phyloP scores from a whole-genome alignment of 2,329 filamentous ascomycete genomes.

The Colletotrichum somersetense region DNA sequence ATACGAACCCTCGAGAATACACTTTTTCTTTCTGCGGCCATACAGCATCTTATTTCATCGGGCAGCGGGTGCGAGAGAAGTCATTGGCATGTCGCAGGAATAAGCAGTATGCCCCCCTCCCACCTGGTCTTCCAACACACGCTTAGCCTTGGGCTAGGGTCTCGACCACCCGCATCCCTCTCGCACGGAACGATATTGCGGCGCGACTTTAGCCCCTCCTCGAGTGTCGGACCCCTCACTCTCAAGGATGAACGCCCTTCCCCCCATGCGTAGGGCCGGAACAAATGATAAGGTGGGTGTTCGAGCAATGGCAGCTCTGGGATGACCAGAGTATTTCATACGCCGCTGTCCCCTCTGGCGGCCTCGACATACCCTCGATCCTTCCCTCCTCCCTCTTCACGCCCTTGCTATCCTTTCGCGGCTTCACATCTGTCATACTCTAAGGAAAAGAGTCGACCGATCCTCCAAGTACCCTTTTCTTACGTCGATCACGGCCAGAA shows the following conservation, averaged over 20 bases:
- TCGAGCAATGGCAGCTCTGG: slow-evolving; percentile 23
- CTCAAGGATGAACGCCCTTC: slow-evolving; percentile 28
- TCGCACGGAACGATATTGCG: slow-evolving; percentile 29
- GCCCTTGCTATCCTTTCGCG: slow-evolving; percentile 12
- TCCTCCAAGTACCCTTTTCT: not conserved
- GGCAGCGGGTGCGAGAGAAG: slow-evolving; percentile 18
- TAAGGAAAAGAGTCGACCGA: slow-evolving; percentile 1
- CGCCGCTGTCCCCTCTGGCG: slow-evolving; percentile 25
- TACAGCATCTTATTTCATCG: not conserved
- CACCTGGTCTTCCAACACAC: slow-evolving; percentile 5
- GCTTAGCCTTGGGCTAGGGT: slow-evolving; percentile 34
- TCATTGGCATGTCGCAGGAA: slow-evolving; percentile 11
- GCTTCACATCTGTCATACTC: not conserved
- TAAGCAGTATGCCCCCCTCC: not conserved
- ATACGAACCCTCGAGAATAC: not conserved
- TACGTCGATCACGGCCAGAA: slow-evolving; percentile 29
- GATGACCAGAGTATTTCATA: slow-evolving; percentile 41
- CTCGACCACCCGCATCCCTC: slow-evolving; percentile 17
- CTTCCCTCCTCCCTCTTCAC: slow-evolving; percentile 2
- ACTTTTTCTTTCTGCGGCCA: not conserved
- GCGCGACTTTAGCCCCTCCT: slow-evolving; percentile 38
- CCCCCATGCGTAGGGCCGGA: slow-evolving; percentile 23
- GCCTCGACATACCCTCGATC: not conserved
- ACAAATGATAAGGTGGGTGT: slow-evolving; percentile 32
- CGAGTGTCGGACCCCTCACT: slow-evolving; percentile 33